Base-by-base conservation (phyloP, 129 eudicot species). In the Gnaphalium uliginosum region DNA sequence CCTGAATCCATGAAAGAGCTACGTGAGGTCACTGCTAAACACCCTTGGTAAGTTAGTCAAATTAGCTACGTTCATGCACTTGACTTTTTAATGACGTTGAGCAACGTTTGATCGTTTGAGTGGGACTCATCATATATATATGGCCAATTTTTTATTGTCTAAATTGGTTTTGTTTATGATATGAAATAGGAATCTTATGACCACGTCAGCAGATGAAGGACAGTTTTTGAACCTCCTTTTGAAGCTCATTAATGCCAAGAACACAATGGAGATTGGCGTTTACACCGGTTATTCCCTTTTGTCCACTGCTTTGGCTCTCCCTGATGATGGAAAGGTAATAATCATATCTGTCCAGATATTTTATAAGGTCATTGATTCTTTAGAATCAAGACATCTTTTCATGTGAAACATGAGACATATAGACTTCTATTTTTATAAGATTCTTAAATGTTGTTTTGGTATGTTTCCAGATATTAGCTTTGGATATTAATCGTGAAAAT, bases 1-100 rank as follows among this genome's bases (percentile, higher is more conserved):
- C 91, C 90, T 15, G 80, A 79, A 43, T 57, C 91, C 76, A 83
- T 86, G 84, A 84, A 86, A 75, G 88, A 86, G 84, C 78, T 86
- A 23, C 82, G 91, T 26, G 91, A 86, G 67, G 85, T 84, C 32
- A 86, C 91, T 4, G 88, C 88, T 14, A 86, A 83, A 46, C 91
- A 86, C 30, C 88, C 91, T 26, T 83, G 88, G 91, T 79, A 62
- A 83, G 81, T 59, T 71, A 13, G 25, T 23, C 35, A 11, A 17
- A 25, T 63, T 63, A 1, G 60, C 23, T n/a, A 18, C 7, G n/a
- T 11, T 15, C 19, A 50, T 50, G 19, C 19, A 50, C 57, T 50
- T 17, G 21, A 50, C 19, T 13, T 50, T 14, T 50, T 15, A 1
- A 17, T 4, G 41, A n/a, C n/a, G n/a, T n/a, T n/a, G n/a, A n/a